These are phyloP conservation scores for Phytophthora ohioensis DNA, from an alignment of 352 stramenopile species.

Conservation along the genomic window DNA sequence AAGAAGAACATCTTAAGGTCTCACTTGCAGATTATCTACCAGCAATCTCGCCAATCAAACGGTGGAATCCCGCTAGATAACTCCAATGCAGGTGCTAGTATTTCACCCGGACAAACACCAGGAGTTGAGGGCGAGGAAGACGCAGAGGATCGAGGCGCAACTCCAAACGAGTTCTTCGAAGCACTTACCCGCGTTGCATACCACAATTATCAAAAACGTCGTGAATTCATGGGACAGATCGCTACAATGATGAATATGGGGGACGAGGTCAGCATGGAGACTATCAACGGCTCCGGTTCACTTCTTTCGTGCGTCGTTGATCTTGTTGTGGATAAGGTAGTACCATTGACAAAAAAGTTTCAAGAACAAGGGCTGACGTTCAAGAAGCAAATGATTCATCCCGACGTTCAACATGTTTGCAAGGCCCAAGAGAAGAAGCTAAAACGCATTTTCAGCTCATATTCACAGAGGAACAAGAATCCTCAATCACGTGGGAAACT, in stretches of 20 bases:
- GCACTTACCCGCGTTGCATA: slow-evolving; percentile 72
- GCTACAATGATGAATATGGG: slow-evolving; percentile 46
- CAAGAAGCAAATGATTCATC: slow-evolving; percentile 87
- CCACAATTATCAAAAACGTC: slow-evolving; percentile 76
- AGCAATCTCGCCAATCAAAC: slow-evolving; percentile 59
- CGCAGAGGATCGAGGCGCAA: slow-evolving; percentile 65
- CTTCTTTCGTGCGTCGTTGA: slow-evolving; percentile 62
- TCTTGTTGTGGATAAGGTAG: slow-evolving; percentile 69
- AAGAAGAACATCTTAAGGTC: slow-evolving; percentile 86
- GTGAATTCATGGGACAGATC: slow-evolving; percentile 49
- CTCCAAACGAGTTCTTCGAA: slow-evolving; percentile 86
- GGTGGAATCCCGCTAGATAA: slow-evolving; percentile 22
- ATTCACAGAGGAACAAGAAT: slow-evolving; percentile 84
- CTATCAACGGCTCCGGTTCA: slow-evolving; percentile 13
- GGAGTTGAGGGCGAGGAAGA: slow-evolving; percentile 52
- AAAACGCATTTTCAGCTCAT: slow-evolving; percentile 75
- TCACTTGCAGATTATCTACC: slow-evolving; percentile 78
- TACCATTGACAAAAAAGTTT: slow-evolving; percentile 80
- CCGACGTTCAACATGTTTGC: slow-evolving; percentile 79
- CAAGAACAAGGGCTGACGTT: slow-evolving; percentile 85
- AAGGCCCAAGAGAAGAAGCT: slow-evolving; percentile 82
- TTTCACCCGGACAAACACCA: not conserved
- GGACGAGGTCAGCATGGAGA: slow-evolving; percentile 19
- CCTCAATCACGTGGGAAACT: slow-evolving; percentile 72
- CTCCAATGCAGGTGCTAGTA: slow-evolving; percentile 13